Evolutionary conservation across 2,329 filamentous ascomycete genomes (phyloP), one percentile per base, ranked within the genome.

Genomic region (Scedosporium minutisporum): DNA sequence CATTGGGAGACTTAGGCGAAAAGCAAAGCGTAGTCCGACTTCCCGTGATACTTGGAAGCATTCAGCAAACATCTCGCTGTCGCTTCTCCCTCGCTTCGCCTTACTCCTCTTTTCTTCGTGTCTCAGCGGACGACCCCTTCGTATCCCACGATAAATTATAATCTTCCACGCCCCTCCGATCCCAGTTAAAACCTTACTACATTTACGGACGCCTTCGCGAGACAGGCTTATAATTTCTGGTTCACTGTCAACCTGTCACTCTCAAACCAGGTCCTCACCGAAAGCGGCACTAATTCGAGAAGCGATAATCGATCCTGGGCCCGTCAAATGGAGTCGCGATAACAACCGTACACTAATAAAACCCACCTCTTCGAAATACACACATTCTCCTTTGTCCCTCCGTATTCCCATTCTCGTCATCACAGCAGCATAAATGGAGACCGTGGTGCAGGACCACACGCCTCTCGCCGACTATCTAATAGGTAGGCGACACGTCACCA

Each of bases 381-480:
- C 27, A 27, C 51, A 1, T 23, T 23, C 44, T 60, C 41, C 41
- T 44, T 25, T 23, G 5, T 25, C 23, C 21, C 18, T 23, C 48
- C 23, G 23, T 10, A 7, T 23, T 27, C 23, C 23, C n/a, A 48
- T 7, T 48, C 5, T 48, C 44, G 16, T 23, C 21, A 23, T 23
- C 21, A 2, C 21, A 42, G n/a, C 60, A 16, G 16, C 27, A 12
- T 38, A 58, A 53, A 95, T 97, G 93, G 93, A 96, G 83, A 86
- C 89, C 71, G 82, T 96, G 70, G 86, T 96, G 69, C 90, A 89
- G 77, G 86, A 95, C 77, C 87, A 92, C 77, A 90, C 90, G 73
- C 93, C 93, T 69, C 82, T 97, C 76, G 92, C 91, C 72, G 87
- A 90, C 71, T 95, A 95, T 78, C 86, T 97, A 69, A 88, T 93